These are phyloP conservation scores for Blastobotrys capitulatus DNA, from an alignment of 1,139 yeast genomes.

Conservation along the genomic window DNA sequence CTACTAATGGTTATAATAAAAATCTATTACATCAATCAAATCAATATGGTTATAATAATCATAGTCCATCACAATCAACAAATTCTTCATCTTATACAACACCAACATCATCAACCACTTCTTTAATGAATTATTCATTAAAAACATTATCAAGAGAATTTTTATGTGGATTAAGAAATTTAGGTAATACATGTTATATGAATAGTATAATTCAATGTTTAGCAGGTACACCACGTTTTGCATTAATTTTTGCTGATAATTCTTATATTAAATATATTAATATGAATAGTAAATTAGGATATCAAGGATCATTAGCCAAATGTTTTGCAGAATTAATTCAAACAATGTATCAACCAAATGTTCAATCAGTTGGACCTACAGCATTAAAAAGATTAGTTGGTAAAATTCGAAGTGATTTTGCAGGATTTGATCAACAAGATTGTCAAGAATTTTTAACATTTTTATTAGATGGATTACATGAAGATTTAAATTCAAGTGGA, in stretches of 20 bases:
- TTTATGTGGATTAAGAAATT: slow-evolving; percentile 63
- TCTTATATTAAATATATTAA: slow-evolving; percentile 67
- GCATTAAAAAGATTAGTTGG: slow-evolving; percentile 80
- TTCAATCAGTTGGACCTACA: slow-evolving; percentile 47
- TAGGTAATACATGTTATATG: slow-evolving; percentile 97
- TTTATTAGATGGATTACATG: slow-evolving; percentile 86
- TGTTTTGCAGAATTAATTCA: slow-evolving; percentile 61
- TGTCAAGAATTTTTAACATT: slow-evolving; percentile 93
- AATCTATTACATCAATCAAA: no score
- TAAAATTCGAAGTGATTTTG: slow-evolving; percentile 70
- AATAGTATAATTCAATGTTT: slow-evolving; percentile 92
- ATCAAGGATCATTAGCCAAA: slow-evolving; percentile 71
- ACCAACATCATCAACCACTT: neutral
- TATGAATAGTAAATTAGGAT: slow-evolving; percentile 74
- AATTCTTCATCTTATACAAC: neutral
- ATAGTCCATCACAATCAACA: neutral
- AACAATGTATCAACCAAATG: slow-evolving; percentile 28
- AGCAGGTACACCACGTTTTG: slow-evolving; percentile 78
- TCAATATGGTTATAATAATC: no score
- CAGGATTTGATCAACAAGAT: slow-evolving; percentile 90
- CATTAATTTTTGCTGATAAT: slow-evolving; percentile 57
- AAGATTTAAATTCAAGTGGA: slow-evolving; percentile 78
- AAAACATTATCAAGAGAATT: slow-evolving; percentile 19
- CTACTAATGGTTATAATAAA: no score
- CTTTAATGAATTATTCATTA: neutral